phyloP scores from a whole-genome alignment of 169 alveolate species.

The Eimeria falciformis region DNA sequence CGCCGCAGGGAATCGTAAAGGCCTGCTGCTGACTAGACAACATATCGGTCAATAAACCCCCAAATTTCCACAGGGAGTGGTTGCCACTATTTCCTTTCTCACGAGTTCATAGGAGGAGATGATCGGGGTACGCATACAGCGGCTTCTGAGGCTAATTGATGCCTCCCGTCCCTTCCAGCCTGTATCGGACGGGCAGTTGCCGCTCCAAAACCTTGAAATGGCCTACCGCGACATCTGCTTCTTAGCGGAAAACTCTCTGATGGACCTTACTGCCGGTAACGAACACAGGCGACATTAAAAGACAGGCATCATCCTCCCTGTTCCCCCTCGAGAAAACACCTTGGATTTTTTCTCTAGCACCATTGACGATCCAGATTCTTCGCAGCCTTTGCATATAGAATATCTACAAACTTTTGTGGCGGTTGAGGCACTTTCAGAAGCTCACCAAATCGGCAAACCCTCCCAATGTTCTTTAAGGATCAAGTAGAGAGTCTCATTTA shows the following conservation, averaged over 20 bases:
- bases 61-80: too few species aligned
- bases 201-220: conserved; percentile 41
- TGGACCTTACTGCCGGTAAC: conserved; percentile 66
- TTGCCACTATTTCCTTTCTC: too few species aligned
- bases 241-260: conserved; percentile 54
- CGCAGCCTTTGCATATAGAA: neutral
- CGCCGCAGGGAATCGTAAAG: too few species aligned
- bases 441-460: too few species aligned
- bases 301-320: neutral
- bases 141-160: conserved; percentile 60
- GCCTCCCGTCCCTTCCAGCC: conserved; percentile 66
- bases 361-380: too few species aligned
- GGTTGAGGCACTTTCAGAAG: neutral
- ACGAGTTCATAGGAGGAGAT: neutral
- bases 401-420: neutral
- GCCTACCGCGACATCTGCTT: conserved; percentile 56
- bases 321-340: neutral
- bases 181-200: conserved; percentile 28
- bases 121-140: conserved; percentile 64
- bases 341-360: too few species aligned
- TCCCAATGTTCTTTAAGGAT: neutral
- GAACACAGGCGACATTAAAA: too few species aligned
- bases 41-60: too few species aligned
- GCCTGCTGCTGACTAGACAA: too few species aligned
- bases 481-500: neutral